Evolutionary conservation across 116 monocot species (phyloP), one percentile per base, ranked within the genome.

Genomic region (Trichopus zeylanicus): DNA sequence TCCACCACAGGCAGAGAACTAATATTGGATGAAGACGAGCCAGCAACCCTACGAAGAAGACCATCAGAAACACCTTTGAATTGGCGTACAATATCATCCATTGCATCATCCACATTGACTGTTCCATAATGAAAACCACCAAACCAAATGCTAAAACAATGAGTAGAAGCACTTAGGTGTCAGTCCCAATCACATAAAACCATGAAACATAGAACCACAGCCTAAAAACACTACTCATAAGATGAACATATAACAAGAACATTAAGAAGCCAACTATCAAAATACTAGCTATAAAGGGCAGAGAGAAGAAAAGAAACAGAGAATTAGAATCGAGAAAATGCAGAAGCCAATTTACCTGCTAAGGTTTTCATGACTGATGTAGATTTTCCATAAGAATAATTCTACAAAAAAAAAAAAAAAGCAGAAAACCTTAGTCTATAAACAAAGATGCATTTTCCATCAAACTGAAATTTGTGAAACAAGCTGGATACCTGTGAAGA

Each of bases 21-120:
- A 63, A 19, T 24, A 69, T 54, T 49, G 53, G 71, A 59, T 38
- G 81, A 59, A 65, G 91, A 80, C 26, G 84, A 57, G 19, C 79
- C 75, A 73, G 72, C 84, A 70, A 82, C 85, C 58, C 76, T 84
- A 46, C 75, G 84, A 26, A 49, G 66, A 21, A 90, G 60, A 61
- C 81, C 81, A 75, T 73, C 85, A 53, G 90, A 85, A 53, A 85
- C 85, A 46, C 85, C 85, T 80, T 88, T 98, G 42, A 98, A 84
- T 48, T 98, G 97, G 25, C 97, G 97, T 61, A 91, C 84, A 55
- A 98, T 91, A 61, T 98, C 97, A 73, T 98, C 97, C 97, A 98
- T 82, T 24, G 91, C 97, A 80, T 91, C 97, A 69, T 98, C 97
- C 63, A 98, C 84, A 73, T 98, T 98, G 23, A 98, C 97, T 98